phyloP scores from a whole-genome alignment of 1,139 yeast genomes.

The Yamadazyma triangularis region DNA sequence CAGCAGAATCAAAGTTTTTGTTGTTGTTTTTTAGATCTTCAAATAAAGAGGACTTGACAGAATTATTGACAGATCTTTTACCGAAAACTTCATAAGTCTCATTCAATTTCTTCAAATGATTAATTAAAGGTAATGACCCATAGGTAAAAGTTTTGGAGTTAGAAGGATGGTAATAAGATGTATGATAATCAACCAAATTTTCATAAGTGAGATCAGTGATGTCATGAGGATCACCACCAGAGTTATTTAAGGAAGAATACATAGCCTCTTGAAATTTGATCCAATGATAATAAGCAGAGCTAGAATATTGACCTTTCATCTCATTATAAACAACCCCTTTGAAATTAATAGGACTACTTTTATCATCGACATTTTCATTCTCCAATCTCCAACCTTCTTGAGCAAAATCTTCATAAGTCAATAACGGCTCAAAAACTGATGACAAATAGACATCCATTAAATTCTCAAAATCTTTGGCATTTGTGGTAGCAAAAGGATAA shows the following conservation, averaged over 20 bases:
- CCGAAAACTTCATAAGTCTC: constrained; percentile 53
- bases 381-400: constrained; percentile 99
- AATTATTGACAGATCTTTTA: constrained; percentile 27
- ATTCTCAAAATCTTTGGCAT: constrained; percentile 72
- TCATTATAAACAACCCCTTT: constrained; percentile 98
- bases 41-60: constrained; percentile 27
- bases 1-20: constrained; percentile 2
- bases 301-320: constrained; percentile 97
- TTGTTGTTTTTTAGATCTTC: constrained; percentile 1
- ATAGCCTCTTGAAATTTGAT: constrained; percentile 80
- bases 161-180: constrained; percentile 78
- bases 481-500: constrained; percentile 95
- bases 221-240: constrained; percentile 90
- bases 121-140: constrained; percentile 66
- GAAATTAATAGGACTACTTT: constrained; percentile 56
- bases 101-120: constrained; percentile 58
- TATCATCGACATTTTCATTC: constrained; percentile 57
- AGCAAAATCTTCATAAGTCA: constrained; percentile 74
- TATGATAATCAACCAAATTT: constrained; percentile 74
- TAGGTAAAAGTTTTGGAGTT: constrained; percentile 85
- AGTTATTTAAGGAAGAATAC: constrained; percentile 81
- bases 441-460: constrained; percentile 86
- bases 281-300: constrained; percentile 80
- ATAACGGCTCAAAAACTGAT: constrained; percentile 77
- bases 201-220: constrained; percentile 73